A percentile compares a stretch with the other conserved stretches of the same genome.
Conservation (phyloP, 2,329 filamentous ascomycete species). For the Verruconis gallopava region DNA sequence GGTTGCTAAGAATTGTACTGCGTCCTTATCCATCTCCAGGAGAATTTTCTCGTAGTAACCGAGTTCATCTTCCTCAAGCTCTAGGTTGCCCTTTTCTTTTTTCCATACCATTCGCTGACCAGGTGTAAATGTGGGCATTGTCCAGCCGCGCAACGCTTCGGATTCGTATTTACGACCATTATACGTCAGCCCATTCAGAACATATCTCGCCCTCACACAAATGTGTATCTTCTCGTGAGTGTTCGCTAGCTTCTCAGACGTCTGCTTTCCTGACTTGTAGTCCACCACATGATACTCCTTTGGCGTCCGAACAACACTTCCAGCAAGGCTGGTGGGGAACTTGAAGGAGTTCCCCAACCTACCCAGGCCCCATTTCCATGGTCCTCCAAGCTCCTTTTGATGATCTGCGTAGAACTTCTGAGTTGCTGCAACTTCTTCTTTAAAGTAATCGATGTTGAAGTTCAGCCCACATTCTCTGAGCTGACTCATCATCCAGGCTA, state of each 20-base stretch:
- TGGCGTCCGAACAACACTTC: conserved; percentile 11
- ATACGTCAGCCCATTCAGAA: conserved; percentile 6
- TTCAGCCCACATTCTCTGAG: conserved; percentile 22
- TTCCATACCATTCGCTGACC: too few relatives aligned
- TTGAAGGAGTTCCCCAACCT: conserved; percentile 10
- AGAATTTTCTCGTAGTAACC: too few relatives aligned
- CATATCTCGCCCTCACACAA: conserved; percentile 12
- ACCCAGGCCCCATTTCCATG: conserved; percentile 11
- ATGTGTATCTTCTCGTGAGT: conserved; percentile 14
- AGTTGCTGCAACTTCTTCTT: neutral
- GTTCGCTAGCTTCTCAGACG: conserved; percentile 8
- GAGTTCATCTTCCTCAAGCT: too few relatives aligned
- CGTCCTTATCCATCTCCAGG: too few relatives aligned
- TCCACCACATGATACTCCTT: conserved; percentile 8
- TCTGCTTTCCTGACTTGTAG: conserved; percentile 9
- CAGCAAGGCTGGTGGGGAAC: conserved; percentile 10
- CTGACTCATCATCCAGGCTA: conserved; percentile 40
- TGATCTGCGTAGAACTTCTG: conserved; percentile 1
- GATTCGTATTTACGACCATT: conserved; percentile 8
- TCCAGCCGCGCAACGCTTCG: conserved; percentile 10
- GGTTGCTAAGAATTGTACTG: too few relatives aligned
- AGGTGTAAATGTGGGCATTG: too few relatives aligned
- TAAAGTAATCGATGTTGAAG: conserved; percentile 17
- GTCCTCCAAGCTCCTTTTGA: neutral
- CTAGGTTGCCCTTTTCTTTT: too few relatives aligned